These are phyloP conservation scores for Magnusiomyces ingens DNA, from an alignment of 1,139 yeast species.

Conservation along the genomic window DNA sequence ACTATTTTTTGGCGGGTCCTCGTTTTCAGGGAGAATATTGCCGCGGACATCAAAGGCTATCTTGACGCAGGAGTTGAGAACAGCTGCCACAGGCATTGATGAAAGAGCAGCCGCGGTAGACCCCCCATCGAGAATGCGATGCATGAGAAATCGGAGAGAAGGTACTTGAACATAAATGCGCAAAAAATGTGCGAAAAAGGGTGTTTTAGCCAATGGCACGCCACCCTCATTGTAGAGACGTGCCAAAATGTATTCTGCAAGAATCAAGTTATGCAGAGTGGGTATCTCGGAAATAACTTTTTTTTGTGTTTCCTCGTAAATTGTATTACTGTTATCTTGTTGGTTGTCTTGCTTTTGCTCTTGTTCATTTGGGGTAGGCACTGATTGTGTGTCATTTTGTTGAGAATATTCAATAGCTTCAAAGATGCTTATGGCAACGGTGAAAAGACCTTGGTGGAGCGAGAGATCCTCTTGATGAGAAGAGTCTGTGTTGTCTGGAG, in stretches of 20 bases:
- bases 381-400: constrained; percentile 1
- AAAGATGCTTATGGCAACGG: constrained; percentile 6
- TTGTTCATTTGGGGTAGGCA: not conserved
- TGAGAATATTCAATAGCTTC: constrained; percentile 5
- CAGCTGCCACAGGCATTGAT: constrained; percentile 4
- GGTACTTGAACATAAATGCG: constrained; percentile 7
- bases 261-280: not conserved
- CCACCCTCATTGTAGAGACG: constrained; percentile 4
- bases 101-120: constrained; percentile 3
- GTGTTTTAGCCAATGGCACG: not conserved
- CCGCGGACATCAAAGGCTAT: constrained; percentile 7
- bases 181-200: constrained; percentile 10
- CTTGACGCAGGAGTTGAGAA: constrained; percentile 5
- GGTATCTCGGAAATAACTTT: not conserved
- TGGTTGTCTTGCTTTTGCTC: not conserved
- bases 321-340: not conserved
- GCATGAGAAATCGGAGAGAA: constrained; percentile 1
- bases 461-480: not conserved
- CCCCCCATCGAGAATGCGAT: constrained; percentile 1
- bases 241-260: constrained; percentile 10
- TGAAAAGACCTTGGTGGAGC: constrained; percentile 4
- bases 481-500: not conserved
- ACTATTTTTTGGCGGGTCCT: not conserved
- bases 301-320: not conserved
- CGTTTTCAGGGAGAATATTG: constrained; percentile 1